Evolutionary conservation across 169 alveolate species (phyloP).

Genomic region (Eimeria sp.): DNA sequence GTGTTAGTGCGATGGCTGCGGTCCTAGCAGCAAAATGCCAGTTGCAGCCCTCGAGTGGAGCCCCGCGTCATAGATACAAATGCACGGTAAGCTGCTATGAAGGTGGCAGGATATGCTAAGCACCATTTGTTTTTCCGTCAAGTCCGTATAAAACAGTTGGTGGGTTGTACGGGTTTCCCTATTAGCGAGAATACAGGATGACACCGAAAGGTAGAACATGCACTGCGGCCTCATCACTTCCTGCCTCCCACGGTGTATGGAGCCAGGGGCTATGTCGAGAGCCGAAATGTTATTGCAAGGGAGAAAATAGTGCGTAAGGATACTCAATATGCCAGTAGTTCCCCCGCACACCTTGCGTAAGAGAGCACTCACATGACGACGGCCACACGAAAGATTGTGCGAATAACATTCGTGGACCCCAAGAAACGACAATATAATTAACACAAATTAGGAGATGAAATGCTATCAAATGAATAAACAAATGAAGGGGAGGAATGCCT

Average conservation of each 20-base stretch:
- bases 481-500: background rate
- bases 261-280: constrained; percentile 63
- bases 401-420: background rate
- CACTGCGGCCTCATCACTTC: constrained; percentile 54
- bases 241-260: background rate
- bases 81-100: no score
- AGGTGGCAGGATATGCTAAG: no score
- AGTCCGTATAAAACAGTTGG: no score
- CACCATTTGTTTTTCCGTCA: no score
- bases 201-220: background rate
- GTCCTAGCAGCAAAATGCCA: background rate
- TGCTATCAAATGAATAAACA: no score
- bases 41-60: constrained; percentile 31
- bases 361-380: background rate
- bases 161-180: no score
- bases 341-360: constrained; percentile 34
- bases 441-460: no score
- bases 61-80: no score
- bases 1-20: constrained; percentile 37
- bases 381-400: background rate
- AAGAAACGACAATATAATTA: background rate
- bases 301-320: background rate
- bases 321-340: background rate
- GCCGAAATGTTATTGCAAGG: constrained; percentile 17
- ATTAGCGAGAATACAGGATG: no score